Evolutionary conservation across 441 rosid species (phyloP), one percentile per base, ranked within the genome.

Genomic region (Euphorbia schlechtendalii): DNA sequence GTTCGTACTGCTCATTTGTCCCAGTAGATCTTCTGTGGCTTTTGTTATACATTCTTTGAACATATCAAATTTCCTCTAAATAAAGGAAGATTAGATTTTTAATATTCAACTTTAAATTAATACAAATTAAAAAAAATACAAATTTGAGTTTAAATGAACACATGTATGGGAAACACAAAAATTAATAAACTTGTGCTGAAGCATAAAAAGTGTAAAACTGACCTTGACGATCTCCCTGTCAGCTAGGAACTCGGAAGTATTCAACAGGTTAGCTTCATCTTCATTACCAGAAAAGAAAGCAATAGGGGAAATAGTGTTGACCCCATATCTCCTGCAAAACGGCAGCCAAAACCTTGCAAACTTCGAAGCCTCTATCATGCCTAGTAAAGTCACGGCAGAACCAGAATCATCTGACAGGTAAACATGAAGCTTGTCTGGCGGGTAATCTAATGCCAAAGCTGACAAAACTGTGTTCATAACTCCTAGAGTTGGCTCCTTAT

Each of bases 381-480:
- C 88, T 5, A 60, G 58, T 64, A 84, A 70, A 3, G 88, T 86
- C 62, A 79, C 43, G 1, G 71, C 59, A 0, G 88, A 84, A 18
- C 85, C 81, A 13, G 78, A 83, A 48, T 86, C 90, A 71, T 86
- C 93, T 0, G 93, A 86, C 43, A 84, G 75, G 38, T 87, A 82
- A 17, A 87, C 83, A 4, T 71, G 59, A 14, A 82, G 72, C 66
- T 82, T 82, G 34, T 80, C 78, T 0, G 75, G 32, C 0, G 82
- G 81, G 55, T 82, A 79, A 68, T 79, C 82, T 1, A 73, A 68
- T 0, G 78, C 78, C 76, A 82, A 75, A 6, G 77, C 72, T 2
- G 83, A 79, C 0, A 80, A 45, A n/a, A 78, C 80, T 0, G 83
- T 79, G 68, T 72, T 82, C 77, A 76, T 71, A 51, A 77, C 83